These are phyloP conservation scores for Solanum lycopersicoides DNA, from an alignment of 257 asterid genomes.

Conservation along the genomic window DNA sequence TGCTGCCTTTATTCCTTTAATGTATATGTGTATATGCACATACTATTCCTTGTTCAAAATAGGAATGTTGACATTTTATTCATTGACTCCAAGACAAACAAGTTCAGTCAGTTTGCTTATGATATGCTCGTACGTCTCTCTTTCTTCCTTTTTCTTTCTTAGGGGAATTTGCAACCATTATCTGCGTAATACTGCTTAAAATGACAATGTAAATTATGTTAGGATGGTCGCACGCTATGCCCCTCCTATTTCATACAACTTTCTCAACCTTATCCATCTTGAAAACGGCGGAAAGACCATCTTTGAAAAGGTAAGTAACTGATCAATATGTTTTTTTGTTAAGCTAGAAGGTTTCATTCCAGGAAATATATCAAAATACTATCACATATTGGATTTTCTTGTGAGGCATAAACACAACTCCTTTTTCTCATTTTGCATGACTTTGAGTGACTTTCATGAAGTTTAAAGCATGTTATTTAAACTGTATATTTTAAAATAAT, in stretches of 20 bases:
- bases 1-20: slow-evolving; percentile 58
- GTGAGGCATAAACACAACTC: neutral
- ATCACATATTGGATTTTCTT: neutral
- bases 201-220: neutral
- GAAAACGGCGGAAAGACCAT: slow-evolving; percentile 41
- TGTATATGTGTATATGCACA: slow-evolving; percentile 90
- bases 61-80: slow-evolving; percentile 79
- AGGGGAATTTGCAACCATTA: neutral
- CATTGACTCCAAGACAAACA: slow-evolving; percentile 72
- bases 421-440: neutral
- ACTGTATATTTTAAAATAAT: neutral
- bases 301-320: slow-evolving; percentile 46
- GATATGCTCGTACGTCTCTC: slow-evolving; percentile 79
- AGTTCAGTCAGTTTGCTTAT: slow-evolving; percentile 85
- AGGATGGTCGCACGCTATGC: slow-evolving; percentile 91
- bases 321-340: neutral
- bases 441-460: neutral
- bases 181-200: neutral
- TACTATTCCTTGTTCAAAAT: slow-evolving; percentile 72
- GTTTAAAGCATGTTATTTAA: neutral
- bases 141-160: neutral
- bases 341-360: neutral
- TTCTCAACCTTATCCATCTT: slow-evolving; percentile 68
- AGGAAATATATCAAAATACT: neutral
- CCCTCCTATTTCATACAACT: slow-evolving; percentile 74